Evolutionary conservation across 495 filamentous ascomycete species (phyloP), one percentile per base, ranked within the genome.

Genomic region (Bacidia rubella): DNA sequence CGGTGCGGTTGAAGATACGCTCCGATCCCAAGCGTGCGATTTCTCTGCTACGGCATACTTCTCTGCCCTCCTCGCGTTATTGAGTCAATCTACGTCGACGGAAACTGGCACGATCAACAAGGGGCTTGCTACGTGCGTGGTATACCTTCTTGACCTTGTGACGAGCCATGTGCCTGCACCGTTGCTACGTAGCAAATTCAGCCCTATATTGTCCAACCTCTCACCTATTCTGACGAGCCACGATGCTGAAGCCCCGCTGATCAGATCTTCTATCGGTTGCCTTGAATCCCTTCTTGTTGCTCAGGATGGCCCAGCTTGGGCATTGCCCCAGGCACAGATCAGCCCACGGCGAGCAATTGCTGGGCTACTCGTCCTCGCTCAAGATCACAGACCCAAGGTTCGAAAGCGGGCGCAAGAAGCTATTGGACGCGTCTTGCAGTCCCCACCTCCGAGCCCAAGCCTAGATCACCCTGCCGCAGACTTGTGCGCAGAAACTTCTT

Each of bases 341-440:
- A 82, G 93, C 39, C 92, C 92, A n/a, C 78, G 92, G 46, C 74
- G 88, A 40, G 93, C 87, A 19, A 80, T 88, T 20, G 86, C 87
- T 15, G 92, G 88, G n/a, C 74, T 98, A 41, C 66, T 98, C 52
- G 80, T 75, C 32, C 71, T 97, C 44, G 79, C 88, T 0, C 74
- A 93, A 39, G 92, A 98, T 60, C 86, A 85, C 54, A 75, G 93
- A 19, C 93, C 92, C 12, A 98, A 97, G 68, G 89, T 98, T 25
- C 78, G 92, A 54, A 97, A 93, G 77, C 73, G 90, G 61, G 89
- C 90, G 19, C 87, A 95, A 65, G 92, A 97, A 55, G 88, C 89
- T 20, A 62, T 98, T 57, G 77, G 79, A 32, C 85, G 85, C 55
- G 80, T 97, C 11, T 76, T 98, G 41, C 80, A 83, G 65, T 79